These are phyloP conservation scores for Cyberlindnera lachancei DNA, from an alignment of 805 yeast species.

Conservation along the genomic window DNA sequence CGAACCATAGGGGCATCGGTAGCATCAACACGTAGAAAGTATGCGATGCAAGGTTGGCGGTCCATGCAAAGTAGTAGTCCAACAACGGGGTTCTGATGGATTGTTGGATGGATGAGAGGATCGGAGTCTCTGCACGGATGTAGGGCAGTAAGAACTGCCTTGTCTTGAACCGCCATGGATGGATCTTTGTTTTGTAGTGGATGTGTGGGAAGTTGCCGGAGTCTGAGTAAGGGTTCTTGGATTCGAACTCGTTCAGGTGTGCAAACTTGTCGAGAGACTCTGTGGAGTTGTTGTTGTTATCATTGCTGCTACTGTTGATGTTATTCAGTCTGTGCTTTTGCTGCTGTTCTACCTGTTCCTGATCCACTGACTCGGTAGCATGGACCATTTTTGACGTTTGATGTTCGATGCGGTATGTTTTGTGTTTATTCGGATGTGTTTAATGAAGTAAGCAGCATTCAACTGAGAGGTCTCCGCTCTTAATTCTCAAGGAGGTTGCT, in stretches of 20 bases:
- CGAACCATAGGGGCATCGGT: slow-evolving; percentile 83
- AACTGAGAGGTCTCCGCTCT: too few species aligned
- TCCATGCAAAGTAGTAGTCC: slow-evolving; percentile 76
- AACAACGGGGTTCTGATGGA: slow-evolving; percentile 38
- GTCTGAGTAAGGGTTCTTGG: slow-evolving; percentile 34
- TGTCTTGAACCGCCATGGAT: slow-evolving; percentile 44
- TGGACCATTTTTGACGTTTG: too few species aligned
- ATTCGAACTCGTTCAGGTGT: slow-evolving; percentile 20
- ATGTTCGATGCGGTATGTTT: too few species aligned
- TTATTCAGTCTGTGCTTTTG: neutral
- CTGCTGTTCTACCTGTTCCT: too few species aligned
- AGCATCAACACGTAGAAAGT: slow-evolving; percentile 87
- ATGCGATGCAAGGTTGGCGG: slow-evolving; percentile 88
- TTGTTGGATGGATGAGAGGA: slow-evolving; percentile 51
- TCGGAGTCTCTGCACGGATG: slow-evolving; percentile 57
- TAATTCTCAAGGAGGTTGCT: too few species aligned
- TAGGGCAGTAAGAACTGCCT: slow-evolving; percentile 48
- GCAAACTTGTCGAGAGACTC: slow-evolving; percentile 16
- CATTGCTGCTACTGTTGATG: neutral
- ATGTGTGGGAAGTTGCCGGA: slow-evolving; percentile 68
- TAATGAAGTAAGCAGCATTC: too few species aligned
- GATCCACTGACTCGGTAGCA: too few species aligned
- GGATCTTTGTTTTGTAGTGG: slow-evolving; percentile 55
- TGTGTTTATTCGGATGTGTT: too few species aligned
- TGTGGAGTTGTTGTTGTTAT: neutral